Evolutionary conservation across 495 filamentous ascomycete genomes (phyloP).

Genomic region (Physcia stellaris): DNA sequence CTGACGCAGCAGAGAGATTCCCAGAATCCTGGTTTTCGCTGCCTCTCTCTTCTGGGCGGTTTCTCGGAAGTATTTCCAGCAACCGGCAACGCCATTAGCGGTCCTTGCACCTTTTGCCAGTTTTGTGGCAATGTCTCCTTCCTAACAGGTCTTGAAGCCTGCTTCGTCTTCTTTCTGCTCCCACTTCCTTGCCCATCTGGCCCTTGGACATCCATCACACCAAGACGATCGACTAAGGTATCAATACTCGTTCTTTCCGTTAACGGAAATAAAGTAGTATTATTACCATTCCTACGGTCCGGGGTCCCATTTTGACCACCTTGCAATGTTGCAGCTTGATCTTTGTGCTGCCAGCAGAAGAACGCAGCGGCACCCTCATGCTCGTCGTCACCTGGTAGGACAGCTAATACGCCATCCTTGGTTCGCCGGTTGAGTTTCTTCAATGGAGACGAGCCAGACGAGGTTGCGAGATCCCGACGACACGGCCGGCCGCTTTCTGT

Average conservation of each 20-base stretch:
- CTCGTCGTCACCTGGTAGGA: constrained; percentile 23
- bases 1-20: constrained; percentile 8
- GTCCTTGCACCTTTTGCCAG: constrained; percentile 26
- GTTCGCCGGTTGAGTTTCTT: constrained; percentile 20
- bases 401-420: constrained; percentile 21
- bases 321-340: constrained; percentile 47
- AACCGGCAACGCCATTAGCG: constrained; percentile 21
- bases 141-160: constrained; percentile 16
- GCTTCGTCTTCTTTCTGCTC: constrained; percentile 9
- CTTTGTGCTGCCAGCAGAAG: constrained; percentile 92
- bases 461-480: constrained; percentile 46
- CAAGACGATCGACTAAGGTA: constrained; percentile 65
- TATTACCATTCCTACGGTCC: constrained; percentile 8
- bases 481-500: constrained; percentile 67
- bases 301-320: constrained; percentile 1
- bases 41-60: background rate
- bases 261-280: constrained; percentile 18
- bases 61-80: constrained; percentile 7
- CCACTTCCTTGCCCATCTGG: no score
- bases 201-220: constrained; percentile 38
- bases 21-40: constrained; percentile 2
- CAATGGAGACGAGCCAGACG: constrained; percentile 22
- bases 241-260: constrained; percentile 64
- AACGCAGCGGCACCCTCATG: constrained; percentile 34
- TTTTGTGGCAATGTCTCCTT: constrained; percentile 16